Conservation (phyloP, 352 stramenopile species). For the Phytopythium chamaehyphon region DNA sequence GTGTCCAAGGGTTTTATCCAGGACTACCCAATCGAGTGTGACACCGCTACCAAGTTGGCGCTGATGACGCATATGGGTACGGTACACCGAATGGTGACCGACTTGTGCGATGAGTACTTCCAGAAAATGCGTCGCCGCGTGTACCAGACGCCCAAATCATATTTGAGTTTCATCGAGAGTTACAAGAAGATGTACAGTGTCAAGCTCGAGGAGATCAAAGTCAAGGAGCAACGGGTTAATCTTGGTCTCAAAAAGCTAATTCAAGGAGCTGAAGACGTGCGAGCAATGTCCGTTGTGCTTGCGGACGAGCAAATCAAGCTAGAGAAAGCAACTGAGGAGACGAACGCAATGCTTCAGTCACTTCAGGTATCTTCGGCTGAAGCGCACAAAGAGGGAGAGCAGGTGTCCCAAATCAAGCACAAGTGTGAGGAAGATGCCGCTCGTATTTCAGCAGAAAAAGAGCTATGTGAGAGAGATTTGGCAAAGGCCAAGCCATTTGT, state of each 20-base stretch:
- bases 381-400: slow-evolving; percentile 96
- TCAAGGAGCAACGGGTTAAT: slow-evolving; percentile 97
- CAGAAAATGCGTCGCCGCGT: slow-evolving; percentile 96
- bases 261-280: slow-evolving; percentile 95
- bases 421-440: slow-evolving; percentile 95
- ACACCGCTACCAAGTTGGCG: slow-evolving; percentile 74
- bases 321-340: slow-evolving; percentile 95
- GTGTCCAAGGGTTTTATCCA: slow-evolving; percentile 97
- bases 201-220: slow-evolving; percentile 93
- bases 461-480: slow-evolving; percentile 93
- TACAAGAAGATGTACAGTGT: slow-evolving; percentile 97
- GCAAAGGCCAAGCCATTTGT: slow-evolving; percentile 98
- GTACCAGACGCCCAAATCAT: slow-evolving; percentile 98
- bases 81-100: slow-evolving; percentile 96
- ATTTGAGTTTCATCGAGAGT: slow-evolving; percentile 97
- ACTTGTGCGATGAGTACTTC: slow-evolving; percentile 98
- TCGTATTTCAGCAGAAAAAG: slow-evolving; percentile 95
- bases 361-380: slow-evolving; percentile 95
- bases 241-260: slow-evolving; percentile 97
- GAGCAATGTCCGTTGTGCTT: slow-evolving; percentile 96
- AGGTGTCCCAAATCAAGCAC: slow-evolving; percentile 95
- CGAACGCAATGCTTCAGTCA: slow-evolving; percentile 96
- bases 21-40: slow-evolving; percentile 95
- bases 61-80: slow-evolving; percentile 98
- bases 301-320: slow-evolving; percentile 96